A percentile compares a stretch with the other conserved stretches of the same genome.
Conservation (phyloP, 1,284 basidiomycete species). For the Coniferiporia weirii region DNA sequence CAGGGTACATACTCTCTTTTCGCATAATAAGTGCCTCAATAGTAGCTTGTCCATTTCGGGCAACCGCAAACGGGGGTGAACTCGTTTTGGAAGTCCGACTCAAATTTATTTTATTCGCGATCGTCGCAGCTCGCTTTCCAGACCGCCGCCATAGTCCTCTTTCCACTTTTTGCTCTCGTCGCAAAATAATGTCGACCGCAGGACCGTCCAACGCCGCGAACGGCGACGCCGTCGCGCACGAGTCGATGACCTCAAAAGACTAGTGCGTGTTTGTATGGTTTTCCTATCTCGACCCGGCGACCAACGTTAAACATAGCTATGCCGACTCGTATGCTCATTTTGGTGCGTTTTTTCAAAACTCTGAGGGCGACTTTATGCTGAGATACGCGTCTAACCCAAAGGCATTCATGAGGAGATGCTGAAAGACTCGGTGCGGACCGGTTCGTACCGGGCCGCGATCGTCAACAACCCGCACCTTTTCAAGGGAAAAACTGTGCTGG, state of each 20-base stretch:
- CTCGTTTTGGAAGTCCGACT: not conserved
- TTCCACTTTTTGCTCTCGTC: not conserved
- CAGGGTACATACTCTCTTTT: too few species aligned
- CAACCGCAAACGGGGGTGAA: too few species aligned
- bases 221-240: constrained; percentile 23
- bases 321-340: constrained; percentile 94
- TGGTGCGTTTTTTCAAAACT: constrained; percentile 43
- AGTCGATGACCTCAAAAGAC: constrained; percentile 71
- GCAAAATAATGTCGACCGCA: constrained; percentile 10
- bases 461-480: constrained; percentile 94
- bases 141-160: not conserved
- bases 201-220: constrained; percentile 12
- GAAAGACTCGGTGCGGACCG: constrained; percentile 94
- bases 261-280: constrained; percentile 49
- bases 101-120: not conserved
- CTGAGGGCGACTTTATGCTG: constrained; percentile 10
- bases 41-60: too few species aligned
- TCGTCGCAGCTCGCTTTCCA: not conserved
- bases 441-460: constrained; percentile 94
- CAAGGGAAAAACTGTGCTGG: constrained; percentile 93
- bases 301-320: constrained; percentile 48
- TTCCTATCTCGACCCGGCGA: constrained; percentile 26
- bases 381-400: constrained; percentile 27
- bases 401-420: constrained; percentile 99
- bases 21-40: too few species aligned